Evolutionary conservation across 345 rosid genomes (phyloP).

Genomic region (Geranium brycei): DNA sequence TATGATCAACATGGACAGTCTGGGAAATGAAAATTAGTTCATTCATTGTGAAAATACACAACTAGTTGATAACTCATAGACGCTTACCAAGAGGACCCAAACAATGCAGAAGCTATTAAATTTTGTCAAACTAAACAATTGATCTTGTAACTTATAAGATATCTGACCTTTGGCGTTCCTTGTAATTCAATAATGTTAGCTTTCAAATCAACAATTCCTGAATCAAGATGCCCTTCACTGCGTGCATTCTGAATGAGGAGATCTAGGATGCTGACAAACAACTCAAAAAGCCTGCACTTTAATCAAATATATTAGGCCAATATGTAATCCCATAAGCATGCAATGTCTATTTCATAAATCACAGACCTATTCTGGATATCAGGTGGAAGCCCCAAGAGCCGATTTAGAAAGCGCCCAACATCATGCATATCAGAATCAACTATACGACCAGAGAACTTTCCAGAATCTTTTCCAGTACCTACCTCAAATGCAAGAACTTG

Average conservation of each 20-base stretch:
- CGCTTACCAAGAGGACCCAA: too few relatives aligned
- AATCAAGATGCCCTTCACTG: constrained; percentile 84
- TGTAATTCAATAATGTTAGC: constrained; percentile 69
- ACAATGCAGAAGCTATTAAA: neutral
- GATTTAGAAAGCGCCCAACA: constrained; percentile 87
- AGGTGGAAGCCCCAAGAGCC: constrained; percentile 90
- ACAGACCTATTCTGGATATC: constrained; percentile 85
- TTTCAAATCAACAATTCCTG: constrained; percentile 91
- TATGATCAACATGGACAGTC: constrained; percentile 92
- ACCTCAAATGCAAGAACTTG: constrained; percentile 11
- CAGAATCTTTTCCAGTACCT: constrained; percentile 80
- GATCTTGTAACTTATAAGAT: constrained; percentile 13
- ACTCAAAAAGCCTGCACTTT: constrained; percentile 69
- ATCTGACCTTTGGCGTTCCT: constrained; percentile 77
- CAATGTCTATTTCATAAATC: constrained; percentile 9
- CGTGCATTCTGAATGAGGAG: constrained; percentile 89
- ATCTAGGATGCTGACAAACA: constrained; percentile 77
- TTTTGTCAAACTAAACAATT: constrained; percentile 9
- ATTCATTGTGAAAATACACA: constrained; percentile 1
- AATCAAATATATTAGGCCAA: constrained; percentile 17
- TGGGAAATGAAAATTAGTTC: constrained; percentile 23
- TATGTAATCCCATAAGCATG: constrained; percentile 4
- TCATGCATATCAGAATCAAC: constrained; percentile 98
- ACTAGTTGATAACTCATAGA: neutral
- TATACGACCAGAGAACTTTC: constrained; percentile 82